Percentiles rank a stretch among this genome's conserved stretches.
These are phyloP conservation scores for Syncephalastrum monosporum DNA, from an alignment of 371 early-diverging fungal genomes.

Conservation along the genomic window DNA sequence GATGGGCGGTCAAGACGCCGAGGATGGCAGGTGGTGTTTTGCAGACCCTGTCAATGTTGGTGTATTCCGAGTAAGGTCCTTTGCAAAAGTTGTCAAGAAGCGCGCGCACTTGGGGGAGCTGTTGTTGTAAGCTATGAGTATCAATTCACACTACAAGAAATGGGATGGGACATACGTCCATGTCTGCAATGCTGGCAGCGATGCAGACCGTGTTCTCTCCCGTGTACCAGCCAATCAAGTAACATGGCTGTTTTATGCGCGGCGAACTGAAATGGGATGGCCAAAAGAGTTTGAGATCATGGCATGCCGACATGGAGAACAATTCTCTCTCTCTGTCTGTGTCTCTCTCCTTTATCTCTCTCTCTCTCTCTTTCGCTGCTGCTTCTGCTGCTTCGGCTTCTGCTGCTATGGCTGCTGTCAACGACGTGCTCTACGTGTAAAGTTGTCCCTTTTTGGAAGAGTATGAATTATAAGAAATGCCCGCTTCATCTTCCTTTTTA, in stretches of 20 bases:
- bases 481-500: too few species aligned
- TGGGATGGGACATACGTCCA: constrained; percentile 20
- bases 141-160: neutral
- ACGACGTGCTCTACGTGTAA: too few species aligned
- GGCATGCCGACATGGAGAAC: constrained; percentile 14
- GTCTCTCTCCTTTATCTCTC: neutral
- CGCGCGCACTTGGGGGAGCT: constrained; percentile 27
- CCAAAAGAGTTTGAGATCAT: constrained; percentile 47
- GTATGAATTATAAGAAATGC: too few species aligned
- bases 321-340: neutral
- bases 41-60: constrained; percentile 37
- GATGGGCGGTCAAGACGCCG: constrained; percentile 19
- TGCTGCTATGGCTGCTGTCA: too few species aligned
- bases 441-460: too few species aligned
- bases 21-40: constrained; percentile 34
- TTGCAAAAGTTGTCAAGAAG: constrained; percentile 29
- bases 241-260: constrained; percentile 22
- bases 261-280: constrained; percentile 46
- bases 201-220: constrained; percentile 29
- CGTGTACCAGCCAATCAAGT: constrained; percentile 45
- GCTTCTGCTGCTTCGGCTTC: too few species aligned
- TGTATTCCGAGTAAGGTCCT: constrained; percentile 28
- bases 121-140: neutral
- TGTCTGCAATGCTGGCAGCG: constrained; percentile 32
- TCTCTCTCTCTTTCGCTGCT: neutral